These are phyloP conservation scores for Xylaria flabelliformis DNA, from an alignment of 495 filamentous ascomycete species.

Conservation along the genomic window DNA sequence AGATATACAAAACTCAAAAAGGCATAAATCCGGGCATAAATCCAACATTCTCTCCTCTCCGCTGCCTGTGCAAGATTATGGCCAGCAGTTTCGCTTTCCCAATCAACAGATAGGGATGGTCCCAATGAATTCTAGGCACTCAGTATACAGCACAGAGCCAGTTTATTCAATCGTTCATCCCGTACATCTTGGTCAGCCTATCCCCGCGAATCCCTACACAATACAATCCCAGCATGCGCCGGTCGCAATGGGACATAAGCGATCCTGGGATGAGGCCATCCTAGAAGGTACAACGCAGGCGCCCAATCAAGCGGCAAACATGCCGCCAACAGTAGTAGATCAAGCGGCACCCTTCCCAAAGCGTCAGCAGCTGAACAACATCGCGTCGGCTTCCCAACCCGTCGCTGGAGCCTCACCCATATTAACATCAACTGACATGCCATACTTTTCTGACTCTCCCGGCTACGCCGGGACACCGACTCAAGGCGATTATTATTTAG, in stretches of 20 bases:
- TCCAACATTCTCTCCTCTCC: neutral
- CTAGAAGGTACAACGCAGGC: neutral
- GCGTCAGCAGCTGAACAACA: neutral
- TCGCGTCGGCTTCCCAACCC: neutral
- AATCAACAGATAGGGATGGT: neutral
- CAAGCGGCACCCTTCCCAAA: neutral
- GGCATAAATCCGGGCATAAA: neutral
- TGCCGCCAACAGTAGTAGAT: neutral
- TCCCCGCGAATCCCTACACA: neutral
- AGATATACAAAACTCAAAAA: neutral
- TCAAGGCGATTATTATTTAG: neutral
- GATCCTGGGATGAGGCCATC: neutral
- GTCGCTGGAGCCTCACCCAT: neutral
- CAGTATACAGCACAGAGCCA: neutral
- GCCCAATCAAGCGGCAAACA: neutral
- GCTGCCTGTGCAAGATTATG: neutral
- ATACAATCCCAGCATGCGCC: neutral
- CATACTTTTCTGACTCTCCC: neutral
- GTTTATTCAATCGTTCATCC: neutral
- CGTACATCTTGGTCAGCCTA: neutral
- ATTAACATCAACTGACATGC: neutral
- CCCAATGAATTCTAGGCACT: neutral
- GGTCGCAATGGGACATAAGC: slow-evolving; percentile 5
- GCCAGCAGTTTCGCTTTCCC: neutral
- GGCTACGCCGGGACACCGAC: neutral